phyloP scores from a whole-genome alignment of 2,329 filamentous ascomycete species.

The Ophiocordyceps camponoti-leonardi region DNA sequence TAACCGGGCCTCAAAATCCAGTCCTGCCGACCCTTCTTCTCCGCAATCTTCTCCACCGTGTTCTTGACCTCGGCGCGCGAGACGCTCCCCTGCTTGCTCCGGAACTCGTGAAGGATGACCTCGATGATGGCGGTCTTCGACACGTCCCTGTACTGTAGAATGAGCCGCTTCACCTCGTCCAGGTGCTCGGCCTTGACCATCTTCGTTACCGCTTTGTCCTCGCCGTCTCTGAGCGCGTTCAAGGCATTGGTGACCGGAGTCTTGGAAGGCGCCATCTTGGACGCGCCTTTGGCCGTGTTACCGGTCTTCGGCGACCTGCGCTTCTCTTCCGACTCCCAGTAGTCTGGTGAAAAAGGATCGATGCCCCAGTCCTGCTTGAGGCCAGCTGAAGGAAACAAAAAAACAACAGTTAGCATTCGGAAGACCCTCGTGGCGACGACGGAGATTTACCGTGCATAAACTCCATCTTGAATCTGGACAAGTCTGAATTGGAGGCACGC shows the following conservation, averaged over 20 bases:
- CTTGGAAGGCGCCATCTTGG: constrained; percentile 16
- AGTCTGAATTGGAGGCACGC: constrained; percentile 27
- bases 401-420: not conserved
- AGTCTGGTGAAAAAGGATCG: constrained; percentile 67
- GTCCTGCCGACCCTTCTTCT: constrained; percentile 21
- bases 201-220: constrained; percentile 8
- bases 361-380: constrained; percentile 40
- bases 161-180: constrained; percentile 22
- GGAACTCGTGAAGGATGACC: constrained; percentile 20
- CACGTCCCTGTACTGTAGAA: constrained; percentile 20
- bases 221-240: constrained; percentile 12
- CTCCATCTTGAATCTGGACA: constrained; percentile 53
- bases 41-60: constrained; percentile 21
- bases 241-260: constrained; percentile 17
- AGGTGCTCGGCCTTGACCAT: constrained; percentile 21
- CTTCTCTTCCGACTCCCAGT: constrained; percentile 46
- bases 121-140: constrained; percentile 24
- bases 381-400: constrained; percentile 16
- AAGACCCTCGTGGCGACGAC: not conserved
- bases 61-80: constrained; percentile 23
- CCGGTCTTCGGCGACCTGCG: constrained; percentile 6
- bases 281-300: constrained; percentile 3
- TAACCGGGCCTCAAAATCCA: constrained; percentile 23
- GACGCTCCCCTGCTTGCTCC: constrained; percentile 9
- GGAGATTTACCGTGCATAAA: constrained; percentile 46